Evolutionary conservation across 768 basidiomycete species (phyloP), one percentile per base, ranked within the genome.

Genomic region (Macrolepiota fuliginosa): DNA sequence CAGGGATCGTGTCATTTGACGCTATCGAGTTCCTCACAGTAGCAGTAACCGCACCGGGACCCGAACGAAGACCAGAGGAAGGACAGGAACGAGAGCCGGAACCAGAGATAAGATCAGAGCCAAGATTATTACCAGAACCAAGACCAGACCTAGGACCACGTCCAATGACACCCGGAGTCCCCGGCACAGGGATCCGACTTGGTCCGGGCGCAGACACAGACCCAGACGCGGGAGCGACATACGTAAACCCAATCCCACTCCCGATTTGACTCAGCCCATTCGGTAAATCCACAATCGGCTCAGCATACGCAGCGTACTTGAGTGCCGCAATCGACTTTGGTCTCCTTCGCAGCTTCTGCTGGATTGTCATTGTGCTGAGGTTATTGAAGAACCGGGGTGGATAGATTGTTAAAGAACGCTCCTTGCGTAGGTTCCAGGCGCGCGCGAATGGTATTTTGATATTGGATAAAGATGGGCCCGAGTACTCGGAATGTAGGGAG

Each of bases 171-270:
- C n/a, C 58, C 11, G 36, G 24, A 3, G 24, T 27, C 25, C 42
- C 25, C 24, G 37, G 13, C 10, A 5, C 56, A 2, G 22, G 56
- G 7, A 35, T 25, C 19, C n/a, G n/a, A n/a, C n/a, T n/a, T n/a
- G n/a, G n/a, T n/a, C n/a, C n/a, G n/a, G n/a, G n/a, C n/a, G n/a
- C n/a, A n/a, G n/a, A n/a, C n/a, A n/a, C n/a, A n/a, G n/a, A n/a
- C n/a, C n/a, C n/a, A n/a, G 10, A 35, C 22, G 7, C 15, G 2
- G 76, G 76, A 4, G 74, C 56, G 35, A 65, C 74, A 67, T 79
- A 80, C 27, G 73, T 80, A 66, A 80, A 85, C 5, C 82, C 83
- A 53, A 84, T 85, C 24, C 86, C 82, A 35, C 75, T 77, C 22
- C 82, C 82, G 42, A 81, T 78, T 45, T 80, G 77, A 68, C 79